Percentiles rank a stretch among this genome's conserved stretches.
Evolutionary conservation across 2,329 filamentous ascomycete genomes (phyloP).

Genomic region (Albophoma yamanashiensis): DNA sequence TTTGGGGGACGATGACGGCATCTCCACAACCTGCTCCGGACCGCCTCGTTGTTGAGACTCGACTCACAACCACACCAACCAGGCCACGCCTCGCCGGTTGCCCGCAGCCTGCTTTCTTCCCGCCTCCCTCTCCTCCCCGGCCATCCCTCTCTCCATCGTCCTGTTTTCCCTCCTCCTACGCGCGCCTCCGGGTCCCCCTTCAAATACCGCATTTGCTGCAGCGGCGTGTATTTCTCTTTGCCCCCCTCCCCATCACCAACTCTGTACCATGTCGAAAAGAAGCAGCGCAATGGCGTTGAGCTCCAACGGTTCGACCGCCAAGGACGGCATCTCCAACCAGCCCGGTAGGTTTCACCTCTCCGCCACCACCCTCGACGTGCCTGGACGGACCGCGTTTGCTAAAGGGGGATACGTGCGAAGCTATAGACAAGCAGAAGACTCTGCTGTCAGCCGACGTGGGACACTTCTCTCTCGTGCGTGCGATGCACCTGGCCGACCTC

Average conservation of each 20-base stretch:
- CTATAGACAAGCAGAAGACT: slow-evolving; percentile 64
- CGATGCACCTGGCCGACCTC: slow-evolving; percentile 70
- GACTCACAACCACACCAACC: neutral
- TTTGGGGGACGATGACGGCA: neutral
- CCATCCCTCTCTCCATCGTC: neutral
- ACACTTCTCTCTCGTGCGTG: slow-evolving; percentile 60
- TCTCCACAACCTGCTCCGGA: neutral
- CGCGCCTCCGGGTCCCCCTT: neutral
- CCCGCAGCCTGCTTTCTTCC: neutral
- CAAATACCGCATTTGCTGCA: neutral
- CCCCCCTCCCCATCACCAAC: slow-evolving; percentile 2
- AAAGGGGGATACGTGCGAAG: slow-evolving; percentile 22
- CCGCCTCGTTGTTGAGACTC: neutral
- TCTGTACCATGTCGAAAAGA: slow-evolving; percentile 52
- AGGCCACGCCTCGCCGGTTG: neutral
- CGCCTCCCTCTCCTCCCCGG: neutral
- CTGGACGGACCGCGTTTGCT: neutral
- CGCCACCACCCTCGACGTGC: neutral
- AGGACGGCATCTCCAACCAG: slow-evolving; percentile 16
- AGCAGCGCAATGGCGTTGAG: slow-evolving; percentile 26
- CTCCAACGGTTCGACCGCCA: slow-evolving; percentile 15
- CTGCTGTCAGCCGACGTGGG: slow-evolving; percentile 59
- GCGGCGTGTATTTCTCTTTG: neutral
- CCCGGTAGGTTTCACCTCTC: slow-evolving; percentile 28
- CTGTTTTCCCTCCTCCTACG: no score